Evolutionary conservation across 2,329 filamentous ascomycete genomes (phyloP), one percentile per base, ranked within the genome.

Genomic region (Neonectria hederae): DNA sequence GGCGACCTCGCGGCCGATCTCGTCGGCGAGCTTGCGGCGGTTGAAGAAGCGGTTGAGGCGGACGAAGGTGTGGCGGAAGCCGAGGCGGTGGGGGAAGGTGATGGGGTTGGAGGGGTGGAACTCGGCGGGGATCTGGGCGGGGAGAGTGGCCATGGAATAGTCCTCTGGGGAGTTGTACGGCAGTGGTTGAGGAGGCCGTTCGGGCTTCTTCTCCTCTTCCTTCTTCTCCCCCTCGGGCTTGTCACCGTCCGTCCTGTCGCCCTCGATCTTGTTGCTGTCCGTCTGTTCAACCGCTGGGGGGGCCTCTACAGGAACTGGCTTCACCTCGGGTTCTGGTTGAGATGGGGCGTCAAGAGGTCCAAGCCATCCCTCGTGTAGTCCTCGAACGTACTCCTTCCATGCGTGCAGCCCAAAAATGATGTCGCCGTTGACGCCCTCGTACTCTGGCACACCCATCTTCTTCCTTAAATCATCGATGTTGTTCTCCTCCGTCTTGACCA

Each of bases 301-400:
- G 22, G 4, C 28, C n/a, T 74, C 72, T 5, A 73, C 66, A 6
- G 71, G 69, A 7, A 74, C 72, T 30, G 75, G 67, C 45, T 69
- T 72, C 11, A 53, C 22, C 62, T 73, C 54, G 66, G 59, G 38
- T 54, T 74, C 68, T 35, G 74, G 62, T 58, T 81, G 76, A 28
- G 76, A 73, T 2, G 91, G 91, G 60, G 88, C 80, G 63, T 91
- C 87, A 46, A 97, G 82, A 8, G 96, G 94, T 0, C 96, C 95
- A 24, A 99, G 82, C 95, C 96, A 99, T 60, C 96, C 96, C 80
- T 99, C 96, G 77, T 99, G 96, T 69, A 98, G 76, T 49, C 96
- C 96, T 63, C 94, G 87, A 24, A 98, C 83, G 77, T 98, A 99
- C 80, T 99, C 96, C 81, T 97, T 99, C 96, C 96, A 99, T 10